phyloP scores from a whole-genome alignment of 2,329 filamentous ascomycete species.

The Botryotinia narcissicola region DNA sequence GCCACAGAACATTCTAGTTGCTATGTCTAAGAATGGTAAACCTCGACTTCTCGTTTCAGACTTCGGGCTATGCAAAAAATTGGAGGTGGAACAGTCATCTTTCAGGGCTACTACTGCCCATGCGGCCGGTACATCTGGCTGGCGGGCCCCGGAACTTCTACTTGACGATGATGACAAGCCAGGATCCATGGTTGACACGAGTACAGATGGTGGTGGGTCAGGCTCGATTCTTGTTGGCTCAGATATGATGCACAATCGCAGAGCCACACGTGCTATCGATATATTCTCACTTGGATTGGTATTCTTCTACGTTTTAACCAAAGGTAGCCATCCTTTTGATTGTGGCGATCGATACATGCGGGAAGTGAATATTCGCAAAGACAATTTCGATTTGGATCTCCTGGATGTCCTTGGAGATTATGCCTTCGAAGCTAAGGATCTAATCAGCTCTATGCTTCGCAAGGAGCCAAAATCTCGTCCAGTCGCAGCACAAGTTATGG shows the following conservation, averaged over 20 bases:
- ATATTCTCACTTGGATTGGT: slow-evolving; percentile 96
- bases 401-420: slow-evolving; percentile 78
- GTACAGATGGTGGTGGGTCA: slow-evolving; percentile 61
- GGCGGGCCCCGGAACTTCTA: slow-evolving; percentile 92
- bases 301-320: slow-evolving; percentile 98
- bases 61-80: slow-evolving; percentile 95
- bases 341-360: slow-evolving; percentile 93
- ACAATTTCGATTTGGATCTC: slow-evolving; percentile 68
- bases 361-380: slow-evolving; percentile 95
- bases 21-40: slow-evolving; percentile 64
- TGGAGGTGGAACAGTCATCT: slow-evolving; percentile 91
- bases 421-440: slow-evolving; percentile 79
- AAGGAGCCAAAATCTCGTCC: slow-evolving; percentile 59
- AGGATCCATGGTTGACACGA: slow-evolving; percentile 47
- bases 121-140: slow-evolving; percentile 89
- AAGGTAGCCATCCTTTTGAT: slow-evolving; percentile 89
- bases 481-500: slow-evolving; percentile 74
- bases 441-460: slow-evolving; percentile 76
- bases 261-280: slow-evolving; percentile 92
- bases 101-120: slow-evolving; percentile 93
- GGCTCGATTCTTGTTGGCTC: slow-evolving; percentile 56
- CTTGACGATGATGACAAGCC: slow-evolving; percentile 70
- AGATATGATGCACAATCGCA: slow-evolving; percentile 62
- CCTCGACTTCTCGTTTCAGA: slow-evolving; percentile 94
- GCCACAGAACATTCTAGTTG: slow-evolving; percentile 93